phyloP scores from a whole-genome alignment of 164 flowering plant species.

The Tinospora cordifolia region DNA sequence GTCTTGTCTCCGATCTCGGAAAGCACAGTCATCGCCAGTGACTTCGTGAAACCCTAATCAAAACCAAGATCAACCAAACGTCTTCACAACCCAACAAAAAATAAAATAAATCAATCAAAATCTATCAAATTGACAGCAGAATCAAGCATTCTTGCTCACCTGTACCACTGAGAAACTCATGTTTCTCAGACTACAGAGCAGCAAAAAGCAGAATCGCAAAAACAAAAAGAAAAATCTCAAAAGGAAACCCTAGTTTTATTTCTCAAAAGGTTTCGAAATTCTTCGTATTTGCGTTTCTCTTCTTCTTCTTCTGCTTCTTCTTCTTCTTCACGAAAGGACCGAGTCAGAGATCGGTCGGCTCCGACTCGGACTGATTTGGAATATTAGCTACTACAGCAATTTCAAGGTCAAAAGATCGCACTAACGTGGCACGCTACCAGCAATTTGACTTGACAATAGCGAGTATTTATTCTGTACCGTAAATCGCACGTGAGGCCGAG shows the following conservation, averaged over 20 bases:
- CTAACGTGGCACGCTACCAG: too few relatives aligned
- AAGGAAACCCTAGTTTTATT: neutral
- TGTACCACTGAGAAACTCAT: constrained; percentile 35
- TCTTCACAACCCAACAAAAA: neutral
- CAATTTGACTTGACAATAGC: too few relatives aligned
- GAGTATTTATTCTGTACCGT: too few relatives aligned
- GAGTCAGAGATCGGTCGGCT: neutral
- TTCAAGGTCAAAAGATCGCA: too few relatives aligned
- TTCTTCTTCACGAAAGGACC: neutral
- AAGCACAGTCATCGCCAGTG: constrained; percentile 82
- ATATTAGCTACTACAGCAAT: too few relatives aligned
- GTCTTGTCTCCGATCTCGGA: constrained; percentile 98
- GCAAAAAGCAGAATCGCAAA: neutral
- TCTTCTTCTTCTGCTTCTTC: neutral
- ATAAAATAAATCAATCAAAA: neutral
- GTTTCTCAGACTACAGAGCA: constrained; percentile 7
- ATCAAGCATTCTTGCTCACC: constrained; percentile 8
- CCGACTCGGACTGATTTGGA: neutral
- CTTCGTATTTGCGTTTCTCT: neutral
- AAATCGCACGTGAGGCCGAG: too few relatives aligned
- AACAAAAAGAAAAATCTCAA: neutral
- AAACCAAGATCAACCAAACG: neutral
- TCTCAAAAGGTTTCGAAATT: neutral
- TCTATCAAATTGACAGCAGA: neutral
- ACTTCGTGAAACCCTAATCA: constrained; percentile 71